phyloP scores from a whole-genome alignment of 768 basidiomycete species.

The Leccinum olivaceopallidum region DNA sequence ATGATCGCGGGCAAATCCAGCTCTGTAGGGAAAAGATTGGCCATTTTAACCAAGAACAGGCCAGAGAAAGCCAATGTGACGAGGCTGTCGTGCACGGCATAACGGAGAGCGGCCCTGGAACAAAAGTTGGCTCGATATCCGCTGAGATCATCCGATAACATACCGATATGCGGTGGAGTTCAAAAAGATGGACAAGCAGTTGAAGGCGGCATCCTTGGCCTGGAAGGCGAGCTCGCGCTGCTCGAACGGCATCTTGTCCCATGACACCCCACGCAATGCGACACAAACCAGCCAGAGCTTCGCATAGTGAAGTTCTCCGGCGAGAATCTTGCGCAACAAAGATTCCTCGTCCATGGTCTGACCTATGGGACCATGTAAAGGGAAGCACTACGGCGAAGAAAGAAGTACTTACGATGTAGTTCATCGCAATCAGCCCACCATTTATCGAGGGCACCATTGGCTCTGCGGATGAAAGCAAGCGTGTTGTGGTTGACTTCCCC shows the following conservation, averaged over 20 bases:
- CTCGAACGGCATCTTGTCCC: conserved; percentile 97
- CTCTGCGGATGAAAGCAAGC: conserved; percentile 82
- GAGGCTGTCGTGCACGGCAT: conserved; percentile 91
- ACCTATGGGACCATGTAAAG: conserved; percentile 40
- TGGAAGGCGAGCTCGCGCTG: conserved; percentile 94
- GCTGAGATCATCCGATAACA: conserved; percentile 17
- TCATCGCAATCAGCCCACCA: conserved; percentile 92
- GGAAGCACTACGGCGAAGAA: not conserved
- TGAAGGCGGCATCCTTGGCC: conserved; percentile 89
- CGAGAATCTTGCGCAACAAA: conserved; percentile 82
- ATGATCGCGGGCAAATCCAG: conserved; percentile 77
- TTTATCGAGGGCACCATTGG: conserved; percentile 82
- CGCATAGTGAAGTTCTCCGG: conserved; percentile 87
- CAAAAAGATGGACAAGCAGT: conserved; percentile 83
- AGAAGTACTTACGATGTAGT: conserved; percentile 58
- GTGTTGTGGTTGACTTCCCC: conserved; percentile 87
- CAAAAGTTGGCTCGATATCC: not conserved
- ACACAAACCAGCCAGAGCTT: conserved; percentile 96
- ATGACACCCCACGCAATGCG: conserved; percentile 85
- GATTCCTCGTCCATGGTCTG: conserved; percentile 84
- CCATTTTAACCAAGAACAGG: conserved; percentile 92
- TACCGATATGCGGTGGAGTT: conserved; percentile 80
- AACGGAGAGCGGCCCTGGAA: conserved; percentile 79
- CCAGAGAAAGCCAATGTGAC: conserved; percentile 92
- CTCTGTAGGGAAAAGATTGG: conserved; percentile 86